phyloP scores from a whole-genome alignment of 2,329 filamentous ascomycete species.

The Dissoconium aciculare region DNA sequence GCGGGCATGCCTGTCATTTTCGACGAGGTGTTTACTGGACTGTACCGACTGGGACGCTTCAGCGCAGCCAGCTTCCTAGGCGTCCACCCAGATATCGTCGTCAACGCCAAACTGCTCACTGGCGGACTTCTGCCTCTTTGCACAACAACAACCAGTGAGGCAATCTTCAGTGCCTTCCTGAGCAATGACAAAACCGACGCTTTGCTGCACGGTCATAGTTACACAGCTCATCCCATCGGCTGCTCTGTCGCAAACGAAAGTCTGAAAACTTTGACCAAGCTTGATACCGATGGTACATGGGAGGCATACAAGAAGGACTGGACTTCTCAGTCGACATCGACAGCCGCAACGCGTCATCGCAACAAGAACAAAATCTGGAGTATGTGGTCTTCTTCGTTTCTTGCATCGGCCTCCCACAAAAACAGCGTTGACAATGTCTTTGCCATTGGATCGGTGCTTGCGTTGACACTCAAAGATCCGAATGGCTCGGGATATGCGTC shows the following conservation, averaged over 20 bases:
- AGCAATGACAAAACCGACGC: constrained; percentile 64
- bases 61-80: constrained; percentile 53
- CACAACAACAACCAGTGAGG: constrained; percentile 57
- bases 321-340: constrained; percentile 13
- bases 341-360: constrained; percentile 10
- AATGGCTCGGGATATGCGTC: constrained; percentile 41
- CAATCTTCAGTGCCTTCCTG: constrained; percentile 57
- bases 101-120: constrained; percentile 72
- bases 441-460: constrained; percentile 60
- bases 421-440: constrained; percentile 48
- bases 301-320: constrained; percentile 39
- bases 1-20: constrained; percentile 63
- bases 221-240: constrained; percentile 70
- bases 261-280: constrained; percentile 42
- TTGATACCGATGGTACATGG: constrained; percentile 46
- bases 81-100: constrained; percentile 56
- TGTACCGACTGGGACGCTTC: constrained; percentile 65
- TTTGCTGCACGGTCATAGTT: constrained; percentile 70
- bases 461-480: constrained; percentile 43
- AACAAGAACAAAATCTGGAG: constrained; percentile 44
- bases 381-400: constrained; percentile 50
- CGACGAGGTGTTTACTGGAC: constrained; percentile 76
- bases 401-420: constrained; percentile 44
- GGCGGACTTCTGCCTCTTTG: constrained; percentile 66
- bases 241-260: constrained; percentile 63